Evolutionary conservation across 495 filamentous ascomycete genomes (phyloP), one percentile per base, ranked within the genome.

Genomic region (Penicillium dipodomyicola): DNA sequence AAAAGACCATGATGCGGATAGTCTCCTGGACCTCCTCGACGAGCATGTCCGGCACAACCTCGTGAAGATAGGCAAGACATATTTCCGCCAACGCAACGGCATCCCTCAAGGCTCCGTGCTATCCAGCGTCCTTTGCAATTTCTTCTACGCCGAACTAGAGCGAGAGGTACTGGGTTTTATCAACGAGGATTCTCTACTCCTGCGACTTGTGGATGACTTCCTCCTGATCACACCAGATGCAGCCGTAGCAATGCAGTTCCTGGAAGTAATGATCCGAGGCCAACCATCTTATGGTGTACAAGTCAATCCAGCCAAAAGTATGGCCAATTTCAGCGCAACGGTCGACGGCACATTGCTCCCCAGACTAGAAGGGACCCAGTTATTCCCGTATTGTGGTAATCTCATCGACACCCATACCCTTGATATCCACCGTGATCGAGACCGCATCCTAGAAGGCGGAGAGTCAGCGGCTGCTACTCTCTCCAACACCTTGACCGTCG

Each of bases 31-130:
- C 7, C 75, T 97, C 3, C 72, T 95, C 8, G 71, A 84, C 6
- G 82, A 91, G 47, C 94, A 98, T 65, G 82, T 97, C 11, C 77
- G 83, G 41, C 79, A 83, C 37, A 97, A 97, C 63, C 76, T 96
- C 29, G 82, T 97, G 68, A 91, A 89, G 60, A 87, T 97, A 49
- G 92, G 91, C 23, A 92, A 93, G 76, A 89, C 87, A 50, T 94
- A 86, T 72, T 97, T 90, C 64, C 82, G 91, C 12, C 94, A 97
- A 63, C 92, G 86, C 63, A 76, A 81, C 32, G 94, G 94, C 14
- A 96, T 98, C 22, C 92, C 94, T 0, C 94, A 98, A 70, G 94
- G 94, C 35, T 96, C 91, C 0, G 80, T 96, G 0, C 65, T 98
- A 23, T 96, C 92, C 10, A 88, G 83, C 47, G 76, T 90, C 30